Conservation (phyloP, 1,139 yeast species). For the Pichia sorboxylosa region DNA sequence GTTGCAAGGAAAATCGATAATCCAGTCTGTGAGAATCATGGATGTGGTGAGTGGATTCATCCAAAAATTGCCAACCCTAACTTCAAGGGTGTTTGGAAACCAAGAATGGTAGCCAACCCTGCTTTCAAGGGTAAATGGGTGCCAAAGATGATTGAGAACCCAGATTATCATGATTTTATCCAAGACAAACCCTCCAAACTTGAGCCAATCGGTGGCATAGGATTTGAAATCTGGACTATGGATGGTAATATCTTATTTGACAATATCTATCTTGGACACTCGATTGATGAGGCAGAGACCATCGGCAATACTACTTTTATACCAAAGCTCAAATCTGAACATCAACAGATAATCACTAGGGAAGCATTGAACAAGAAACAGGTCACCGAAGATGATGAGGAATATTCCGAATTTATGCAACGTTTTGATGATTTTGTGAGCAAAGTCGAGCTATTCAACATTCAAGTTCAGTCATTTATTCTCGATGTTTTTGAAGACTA, state of each 20-base stretch:
- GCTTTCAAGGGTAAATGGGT: conserved; percentile 68
- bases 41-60: conserved; percentile 70
- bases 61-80: conserved; percentile 57
- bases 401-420: conserved; percentile 17
- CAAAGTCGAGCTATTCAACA: too few relatives aligned
- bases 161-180: conserved; percentile 49
- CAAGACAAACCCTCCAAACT: conserved; percentile 47
- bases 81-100: conserved; percentile 70
- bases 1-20: conserved; percentile 54
- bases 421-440: too few relatives aligned
- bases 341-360: conserved; percentile 26
- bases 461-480: too few relatives aligned
- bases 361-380: conserved; percentile 28
- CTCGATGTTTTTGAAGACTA: too few relatives aligned
- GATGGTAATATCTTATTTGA: conserved; percentile 64
- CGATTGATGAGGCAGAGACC: conserved; percentile 66
- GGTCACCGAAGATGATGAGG: conserved; percentile 12
- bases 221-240: conserved; percentile 89
- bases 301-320: conserved; percentile 68
- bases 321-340: conserved; percentile 52
- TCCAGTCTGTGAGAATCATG: conserved; percentile 57
- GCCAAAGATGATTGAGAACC: conserved; percentile 59
- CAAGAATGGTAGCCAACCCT: conserved; percentile 61
- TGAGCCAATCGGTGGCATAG: conserved; percentile 66
- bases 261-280: conserved; percentile 77